phyloP scores from a whole-genome alignment of 2,329 filamentous ascomycete species.

The Colletotrichum lindemuthianum region DNA sequence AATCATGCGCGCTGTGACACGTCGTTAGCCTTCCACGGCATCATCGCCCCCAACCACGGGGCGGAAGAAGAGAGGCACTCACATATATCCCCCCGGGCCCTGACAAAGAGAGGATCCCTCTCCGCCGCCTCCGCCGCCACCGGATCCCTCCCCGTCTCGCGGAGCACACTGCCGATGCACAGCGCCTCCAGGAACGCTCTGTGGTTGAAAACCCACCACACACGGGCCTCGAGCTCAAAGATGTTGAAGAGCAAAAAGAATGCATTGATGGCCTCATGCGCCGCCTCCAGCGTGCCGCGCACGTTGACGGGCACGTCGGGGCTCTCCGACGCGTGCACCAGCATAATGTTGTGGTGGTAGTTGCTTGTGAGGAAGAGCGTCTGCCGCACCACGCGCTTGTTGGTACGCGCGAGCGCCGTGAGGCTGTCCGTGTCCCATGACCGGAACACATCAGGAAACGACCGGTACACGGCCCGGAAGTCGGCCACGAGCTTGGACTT shows the following conservation, averaged over 20 bases:
- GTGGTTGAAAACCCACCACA: conserved; percentile 90
- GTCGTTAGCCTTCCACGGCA: conserved; percentile 6
- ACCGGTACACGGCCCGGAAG: conserved; percentile 77
- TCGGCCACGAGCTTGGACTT: conserved; percentile 76
- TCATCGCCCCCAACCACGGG: not conserved
- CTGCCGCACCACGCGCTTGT: conserved; percentile 76
- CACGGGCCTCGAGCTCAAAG: conserved; percentile 76
- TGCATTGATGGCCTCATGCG: conserved; percentile 76
- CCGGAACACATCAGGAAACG: conserved; percentile 76
- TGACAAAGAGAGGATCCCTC: conserved; percentile 68
- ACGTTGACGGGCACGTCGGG: conserved; percentile 72
- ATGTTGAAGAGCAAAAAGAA: conserved; percentile 79
- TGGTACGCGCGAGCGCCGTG: conserved; percentile 63
- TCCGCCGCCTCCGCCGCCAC: conserved; percentile 56
- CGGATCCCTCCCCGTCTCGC: conserved; percentile 59
- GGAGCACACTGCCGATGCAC: conserved; percentile 71
- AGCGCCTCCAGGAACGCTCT: conserved; percentile 80
- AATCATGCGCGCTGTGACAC: conserved; percentile 65
- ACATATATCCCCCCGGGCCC: conserved; percentile 70
- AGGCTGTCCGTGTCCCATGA: conserved; percentile 72
- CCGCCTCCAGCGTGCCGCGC: conserved; percentile 76
- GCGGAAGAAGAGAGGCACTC: conserved; percentile 44
- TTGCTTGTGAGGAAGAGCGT: conserved; percentile 84
- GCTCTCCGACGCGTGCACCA: conserved; percentile 78
- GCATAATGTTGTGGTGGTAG: conserved; percentile 85